A percentile compares a stretch with the other conserved stretches of the same genome.
phyloP scores from a whole-genome alignment of 202 grass and related monocot species.

The Setaria italica region DNA sequence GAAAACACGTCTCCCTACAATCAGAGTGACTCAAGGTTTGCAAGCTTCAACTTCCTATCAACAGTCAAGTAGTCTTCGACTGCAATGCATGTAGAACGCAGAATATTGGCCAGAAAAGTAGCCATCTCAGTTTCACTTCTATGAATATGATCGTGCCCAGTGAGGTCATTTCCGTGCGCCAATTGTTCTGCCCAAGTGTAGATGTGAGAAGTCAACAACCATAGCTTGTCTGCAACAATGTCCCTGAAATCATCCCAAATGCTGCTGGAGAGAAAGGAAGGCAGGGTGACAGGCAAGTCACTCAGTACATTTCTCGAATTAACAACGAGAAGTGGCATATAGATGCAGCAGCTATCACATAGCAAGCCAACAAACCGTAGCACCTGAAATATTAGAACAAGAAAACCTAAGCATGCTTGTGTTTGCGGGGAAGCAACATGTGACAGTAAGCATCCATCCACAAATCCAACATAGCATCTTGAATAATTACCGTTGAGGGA shows the following conservation, averaged over 20 bases:
- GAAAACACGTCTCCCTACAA: constrained; percentile 39
- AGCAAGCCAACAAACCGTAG: constrained; percentile 79
- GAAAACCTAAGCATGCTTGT: constrained; percentile 13
- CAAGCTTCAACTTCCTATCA: constrained; percentile 81
- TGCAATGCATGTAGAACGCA: constrained; percentile 70
- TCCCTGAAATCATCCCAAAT: constrained; percentile 62
- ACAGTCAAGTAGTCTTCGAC: constrained; percentile 71
- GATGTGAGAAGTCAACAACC: constrained; percentile 64
- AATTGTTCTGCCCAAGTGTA: constrained; percentile 59
- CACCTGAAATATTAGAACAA: constrained; percentile 57
- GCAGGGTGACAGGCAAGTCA: constrained; percentile 83
- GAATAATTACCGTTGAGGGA: constrained; percentile 71
- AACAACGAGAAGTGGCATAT: constrained; percentile 88
- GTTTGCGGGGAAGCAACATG: constrained; percentile 18
- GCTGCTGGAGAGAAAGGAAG: constrained; percentile 69
- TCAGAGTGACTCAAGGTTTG: constrained; percentile 66
- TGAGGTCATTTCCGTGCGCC: constrained; percentile 25
- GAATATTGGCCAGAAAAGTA: constrained; percentile 56
- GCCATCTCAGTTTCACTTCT: constrained; percentile 57
- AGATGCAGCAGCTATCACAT: constrained; percentile 75
- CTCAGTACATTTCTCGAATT: constrained; percentile 69
- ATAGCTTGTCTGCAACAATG: constrained; percentile 71
- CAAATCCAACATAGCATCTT: constrained; percentile 24
- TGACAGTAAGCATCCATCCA: constrained; percentile 25
- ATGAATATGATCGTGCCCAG: constrained; percentile 48